phyloP scores from a whole-genome alignment of 768 basidiomycete species.

The Hydnomerulius pinastri region DNA sequence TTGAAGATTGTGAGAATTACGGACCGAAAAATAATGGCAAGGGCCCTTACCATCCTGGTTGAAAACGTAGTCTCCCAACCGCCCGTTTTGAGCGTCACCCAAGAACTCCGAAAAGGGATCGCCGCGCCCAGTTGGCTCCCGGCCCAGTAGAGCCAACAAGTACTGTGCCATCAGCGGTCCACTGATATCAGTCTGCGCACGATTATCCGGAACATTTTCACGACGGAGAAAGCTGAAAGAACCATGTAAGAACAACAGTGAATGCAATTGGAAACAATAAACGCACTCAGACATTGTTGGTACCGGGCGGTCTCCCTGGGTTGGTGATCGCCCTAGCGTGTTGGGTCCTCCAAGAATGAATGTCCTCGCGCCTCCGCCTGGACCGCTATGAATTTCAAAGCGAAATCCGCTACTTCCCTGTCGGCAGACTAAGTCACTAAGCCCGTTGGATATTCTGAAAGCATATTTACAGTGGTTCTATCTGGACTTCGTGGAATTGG shows the following conservation, averaged over 20 bases:
- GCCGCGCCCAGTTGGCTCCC: slow-evolving; percentile 31
- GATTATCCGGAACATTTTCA: slow-evolving; percentile 14
- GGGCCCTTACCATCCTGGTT: slow-evolving; percentile 74
- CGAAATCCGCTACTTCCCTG: slow-evolving; percentile 29
- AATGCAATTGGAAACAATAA: neutral
- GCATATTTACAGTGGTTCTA: slow-evolving; percentile 12
- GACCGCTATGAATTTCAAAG: slow-evolving; percentile 38
- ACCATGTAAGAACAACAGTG: neutral
- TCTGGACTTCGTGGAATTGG: slow-evolving; percentile 18
- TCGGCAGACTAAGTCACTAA: neutral
- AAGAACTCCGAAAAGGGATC: slow-evolving; percentile 49
- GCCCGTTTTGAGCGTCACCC: slow-evolving; percentile 49
- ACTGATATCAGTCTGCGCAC: slow-evolving; percentile 44
- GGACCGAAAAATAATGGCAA: neutral
- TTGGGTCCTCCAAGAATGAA: slow-evolving; percentile 40
- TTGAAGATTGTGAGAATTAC: slow-evolving; percentile 30
- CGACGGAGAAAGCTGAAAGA: slow-evolving; percentile 38
- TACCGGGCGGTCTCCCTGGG: slow-evolving; percentile 28
- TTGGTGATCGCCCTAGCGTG: slow-evolving; percentile 22
- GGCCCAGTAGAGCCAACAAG: slow-evolving; percentile 57
- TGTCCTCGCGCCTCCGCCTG: slow-evolving; percentile 32
- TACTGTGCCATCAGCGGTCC: slow-evolving; percentile 75
- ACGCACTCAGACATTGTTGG: slow-evolving; percentile 58
- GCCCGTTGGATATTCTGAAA: neutral
- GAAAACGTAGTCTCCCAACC: slow-evolving; percentile 91